Base-by-base conservation (phyloP, 768 basidiomycete species). In the Filobasidium floriforme region DNA sequence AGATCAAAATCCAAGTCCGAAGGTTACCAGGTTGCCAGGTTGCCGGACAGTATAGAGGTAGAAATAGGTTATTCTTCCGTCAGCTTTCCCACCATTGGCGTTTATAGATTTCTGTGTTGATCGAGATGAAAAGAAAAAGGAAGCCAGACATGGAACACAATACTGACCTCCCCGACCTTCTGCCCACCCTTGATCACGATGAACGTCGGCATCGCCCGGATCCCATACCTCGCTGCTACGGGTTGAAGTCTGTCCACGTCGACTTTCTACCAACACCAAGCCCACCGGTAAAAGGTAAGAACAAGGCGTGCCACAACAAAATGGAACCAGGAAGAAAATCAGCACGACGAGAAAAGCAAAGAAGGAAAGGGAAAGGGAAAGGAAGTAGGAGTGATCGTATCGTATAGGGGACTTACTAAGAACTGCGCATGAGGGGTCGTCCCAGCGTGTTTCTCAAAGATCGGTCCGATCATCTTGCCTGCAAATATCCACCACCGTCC, bases 121-220 rank as follows among this genome's bases (percentile, higher is more conserved):
- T 5, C 44, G 9, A 7, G 5, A 26, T 43, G 11, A 19, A 14
- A 32, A 28, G 19, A n/a, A n/a, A n/a, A n/a, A n/a, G n/a, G n/a
- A n/a, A n/a, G n/a, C n/a, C n/a, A n/a, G n/a, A n/a, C n/a, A n/a
- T n/a, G n/a, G n/a, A n/a, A n/a, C n/a, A n/a, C n/a, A n/a, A n/a
- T n/a, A 63, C 67, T 64, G 29, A 78, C 77, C 74, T 79, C 78
- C 29, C 71, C 77, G 24, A 79, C 70, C 67, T 78, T 74, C 37
- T 71, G 49, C 6, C 77, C 77, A 15, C 72, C 75, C 65, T 76
- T 78, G 61, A 78, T 46, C 65, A 77, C 78, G 62, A 76, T 74
- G 71, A 79, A 79, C 0, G 78, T 79, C 0, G 78, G 78, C 77
- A 79, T 78, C 10, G 78, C 78, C 10, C 67, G 40, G 24, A 79